Conservation (phyloP, 2,329 filamentous ascomycete species). For the Exophiala sp. region DNA sequence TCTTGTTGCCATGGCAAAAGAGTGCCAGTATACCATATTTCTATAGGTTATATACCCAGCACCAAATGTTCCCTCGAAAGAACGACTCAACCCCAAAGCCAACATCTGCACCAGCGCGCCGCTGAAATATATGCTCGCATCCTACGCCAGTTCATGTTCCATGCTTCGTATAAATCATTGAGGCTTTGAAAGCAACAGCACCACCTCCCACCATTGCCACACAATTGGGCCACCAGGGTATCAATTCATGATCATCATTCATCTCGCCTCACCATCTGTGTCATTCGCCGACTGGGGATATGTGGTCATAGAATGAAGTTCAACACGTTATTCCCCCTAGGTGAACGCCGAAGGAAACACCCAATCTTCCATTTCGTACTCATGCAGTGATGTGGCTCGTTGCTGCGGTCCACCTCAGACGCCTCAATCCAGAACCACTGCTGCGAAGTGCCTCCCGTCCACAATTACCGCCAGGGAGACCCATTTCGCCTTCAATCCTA, state of each 20-base stretch:
- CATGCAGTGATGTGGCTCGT: constrained; percentile 20
- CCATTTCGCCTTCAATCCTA: constrained; percentile 44
- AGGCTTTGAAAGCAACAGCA: too few relatives aligned
- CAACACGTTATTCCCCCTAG: neutral
- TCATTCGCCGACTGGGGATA: too few relatives aligned
- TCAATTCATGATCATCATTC: too few relatives aligned
- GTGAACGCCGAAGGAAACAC: constrained; percentile 2
- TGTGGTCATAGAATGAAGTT: too few relatives aligned
- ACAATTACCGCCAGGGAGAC: constrained; percentile 36
- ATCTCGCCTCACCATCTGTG: neutral
- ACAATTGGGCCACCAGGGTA: too few relatives aligned
- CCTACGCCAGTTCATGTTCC: constrained; percentile 1
- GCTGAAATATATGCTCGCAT: neutral
- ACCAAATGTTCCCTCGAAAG: too few relatives aligned
- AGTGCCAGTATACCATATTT: too few relatives aligned
- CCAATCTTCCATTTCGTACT: neutral
- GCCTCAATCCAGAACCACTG: constrained; percentile 16
- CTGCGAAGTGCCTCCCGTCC: constrained; percentile 42
- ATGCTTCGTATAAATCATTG: neutral
- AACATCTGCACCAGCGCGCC: neutral
- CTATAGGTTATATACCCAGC: too few relatives aligned
- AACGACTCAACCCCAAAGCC: neutral
- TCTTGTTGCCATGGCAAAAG: too few relatives aligned
- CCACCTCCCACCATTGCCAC: neutral
- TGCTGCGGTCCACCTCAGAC: constrained; percentile 20